These are phyloP conservation scores for Aspergillus luchuensis DNA, from an alignment of 2,329 filamentous ascomycete genomes.

Conservation along the genomic window DNA sequence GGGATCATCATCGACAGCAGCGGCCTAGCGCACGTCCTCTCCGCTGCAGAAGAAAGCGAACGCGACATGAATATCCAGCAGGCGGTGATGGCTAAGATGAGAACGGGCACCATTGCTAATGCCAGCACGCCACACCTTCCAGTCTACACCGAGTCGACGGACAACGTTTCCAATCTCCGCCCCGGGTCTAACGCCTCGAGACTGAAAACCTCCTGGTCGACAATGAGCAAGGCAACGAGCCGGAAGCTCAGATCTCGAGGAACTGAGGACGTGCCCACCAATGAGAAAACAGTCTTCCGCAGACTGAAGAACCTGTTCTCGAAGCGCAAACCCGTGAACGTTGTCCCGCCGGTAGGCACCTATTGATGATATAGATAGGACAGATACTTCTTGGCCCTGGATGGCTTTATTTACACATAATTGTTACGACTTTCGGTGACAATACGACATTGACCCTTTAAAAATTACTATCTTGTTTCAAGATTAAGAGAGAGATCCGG, in stretches of 20 bases:
- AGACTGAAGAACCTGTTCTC: slow-evolving; percentile 10
- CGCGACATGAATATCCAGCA: slow-evolving; percentile 24
- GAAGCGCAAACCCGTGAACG: slow-evolving; percentile 3
- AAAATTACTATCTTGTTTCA: too few species aligned
- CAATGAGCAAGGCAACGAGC: slow-evolving; percentile 1
- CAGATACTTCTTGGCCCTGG: too few species aligned
- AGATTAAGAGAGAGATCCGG: too few species aligned
- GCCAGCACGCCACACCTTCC: neutral
- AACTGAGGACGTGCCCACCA: neutral
- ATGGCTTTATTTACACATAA: too few species aligned
- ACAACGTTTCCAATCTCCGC: neutral
- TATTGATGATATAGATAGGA: neutral
- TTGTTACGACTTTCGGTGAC: too few species aligned
- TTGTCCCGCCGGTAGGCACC: neutral
- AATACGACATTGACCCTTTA: too few species aligned
- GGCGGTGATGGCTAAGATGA: slow-evolving; percentile 31
- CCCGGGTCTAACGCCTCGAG: slow-evolving; percentile 7
- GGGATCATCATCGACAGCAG: slow-evolving; percentile 27
- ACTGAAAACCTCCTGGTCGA: slow-evolving; percentile 12
- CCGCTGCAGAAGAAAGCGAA: slow-evolving; percentile 22
- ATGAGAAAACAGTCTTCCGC: slow-evolving; percentile 1
- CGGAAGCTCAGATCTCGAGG: neutral
- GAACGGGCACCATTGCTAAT: slow-evolving; percentile 14
- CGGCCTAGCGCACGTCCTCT: slow-evolving; percentile 24
- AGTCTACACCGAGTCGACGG: neutral